These are phyloP conservation scores for Trametes sanguinea DNA, from an alignment of 768 basidiomycete species.

Conservation along the genomic window DNA sequence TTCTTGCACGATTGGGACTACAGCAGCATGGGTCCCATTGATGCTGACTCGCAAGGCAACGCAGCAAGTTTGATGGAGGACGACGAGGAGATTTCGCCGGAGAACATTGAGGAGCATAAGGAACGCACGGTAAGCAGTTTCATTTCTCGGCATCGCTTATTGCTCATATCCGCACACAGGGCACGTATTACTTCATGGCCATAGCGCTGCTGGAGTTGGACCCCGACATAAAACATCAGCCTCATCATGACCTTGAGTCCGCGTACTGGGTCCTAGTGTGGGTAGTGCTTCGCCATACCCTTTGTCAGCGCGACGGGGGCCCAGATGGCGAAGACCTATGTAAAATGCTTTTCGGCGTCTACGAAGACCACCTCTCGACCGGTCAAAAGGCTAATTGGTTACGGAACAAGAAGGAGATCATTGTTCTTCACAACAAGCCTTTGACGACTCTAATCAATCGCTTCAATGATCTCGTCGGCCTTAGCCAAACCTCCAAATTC, in stretches of 20 bases:
- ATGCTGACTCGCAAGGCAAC: neutral
- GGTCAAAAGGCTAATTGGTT: neutral
- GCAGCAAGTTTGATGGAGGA: neutral
- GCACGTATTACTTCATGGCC: conserved; percentile 9
- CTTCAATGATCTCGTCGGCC: neutral
- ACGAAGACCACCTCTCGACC: neutral
- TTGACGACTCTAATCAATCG: neutral
- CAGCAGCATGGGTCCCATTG: conserved; percentile 1
- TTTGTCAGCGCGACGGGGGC: neutral
- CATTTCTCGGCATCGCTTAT: neutral
- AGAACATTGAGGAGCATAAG: too few species aligned
- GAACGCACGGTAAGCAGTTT: conserved; percentile 2
- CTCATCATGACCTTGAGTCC: conserved; percentile 14
- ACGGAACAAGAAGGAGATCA: neutral
- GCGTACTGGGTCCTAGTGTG: conserved; percentile 19
- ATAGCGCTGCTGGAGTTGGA: neutral
- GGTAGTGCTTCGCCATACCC: conserved; percentile 8
- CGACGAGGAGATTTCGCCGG: neutral
- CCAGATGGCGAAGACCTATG: neutral
- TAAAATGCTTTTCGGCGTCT: neutral
- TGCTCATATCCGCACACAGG: neutral
- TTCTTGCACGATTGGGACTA: conserved; percentile 23
- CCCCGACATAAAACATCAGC: neutral
- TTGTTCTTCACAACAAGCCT: neutral
- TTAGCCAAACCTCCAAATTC: neutral